Percentiles rank a stretch among this genome's conserved stretches.
Evolutionary conservation across 2,329 filamentous ascomycete species (phyloP).

Genomic region (Helotiales sp.): DNA sequence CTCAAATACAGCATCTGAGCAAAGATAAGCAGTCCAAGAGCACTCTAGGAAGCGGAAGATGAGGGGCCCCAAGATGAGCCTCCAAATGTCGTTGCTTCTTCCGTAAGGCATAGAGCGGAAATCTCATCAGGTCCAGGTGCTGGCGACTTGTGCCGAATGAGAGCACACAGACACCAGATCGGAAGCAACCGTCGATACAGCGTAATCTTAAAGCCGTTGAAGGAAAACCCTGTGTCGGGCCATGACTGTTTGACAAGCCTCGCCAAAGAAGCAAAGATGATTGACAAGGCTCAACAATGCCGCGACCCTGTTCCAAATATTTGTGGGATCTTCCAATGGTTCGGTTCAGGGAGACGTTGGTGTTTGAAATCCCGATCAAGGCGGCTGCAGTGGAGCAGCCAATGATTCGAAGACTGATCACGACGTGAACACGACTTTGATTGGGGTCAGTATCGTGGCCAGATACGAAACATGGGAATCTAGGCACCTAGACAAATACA

Average conservation of each 20-base stretch:
- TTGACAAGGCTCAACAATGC: background rate
- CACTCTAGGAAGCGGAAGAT: too few relatives aligned
- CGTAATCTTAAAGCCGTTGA: slow-evolving; percentile 11
- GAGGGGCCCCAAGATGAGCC: too few relatives aligned
- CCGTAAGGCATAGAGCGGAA: background rate
- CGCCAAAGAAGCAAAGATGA: background rate
- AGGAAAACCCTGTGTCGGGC: slow-evolving; percentile 2
- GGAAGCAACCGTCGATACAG: background rate
- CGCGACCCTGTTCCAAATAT: background rate
- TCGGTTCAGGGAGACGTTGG: background rate
- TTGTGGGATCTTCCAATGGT: background rate
- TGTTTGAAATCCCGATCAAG: background rate
- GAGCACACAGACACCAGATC: background rate
- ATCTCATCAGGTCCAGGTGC: background rate
- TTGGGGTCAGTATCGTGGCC: background rate
- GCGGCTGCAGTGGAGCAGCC: background rate
- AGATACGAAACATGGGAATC: too few relatives aligned
- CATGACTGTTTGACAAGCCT: background rate
- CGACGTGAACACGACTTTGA: background rate
- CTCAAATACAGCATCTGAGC: too few relatives aligned
- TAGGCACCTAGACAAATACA: too few relatives aligned
- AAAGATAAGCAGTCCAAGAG: too few relatives aligned
- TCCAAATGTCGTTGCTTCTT: background rate
- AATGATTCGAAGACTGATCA: background rate
- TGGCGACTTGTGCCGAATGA: background rate